Evolutionary conservation across 2,329 filamentous ascomycete genomes (phyloP), one percentile per base, ranked within the genome.

Genomic region (Lachnellula subtilissima): DNA sequence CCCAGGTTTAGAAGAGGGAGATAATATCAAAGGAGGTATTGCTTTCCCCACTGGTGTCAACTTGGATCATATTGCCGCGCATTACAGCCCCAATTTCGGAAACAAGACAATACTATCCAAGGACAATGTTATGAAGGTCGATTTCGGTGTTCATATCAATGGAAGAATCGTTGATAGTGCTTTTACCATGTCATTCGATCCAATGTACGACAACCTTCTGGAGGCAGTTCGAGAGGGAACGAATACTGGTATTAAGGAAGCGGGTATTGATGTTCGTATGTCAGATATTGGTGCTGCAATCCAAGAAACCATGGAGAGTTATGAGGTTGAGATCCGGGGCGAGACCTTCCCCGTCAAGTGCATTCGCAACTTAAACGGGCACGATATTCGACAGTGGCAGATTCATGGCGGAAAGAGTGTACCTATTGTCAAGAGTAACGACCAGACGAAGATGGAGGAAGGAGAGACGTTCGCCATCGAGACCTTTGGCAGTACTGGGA

Each of bases 361-460:
- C 1, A 78, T 84, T 50, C 74, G 78, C 35, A 78, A 77, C 64
- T 67, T 84, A 52, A 78, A 75, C 52, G 81, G 91, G 11, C 92
- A 97, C 76, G 93, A 89, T 64, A 97, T 97, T 68, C 80, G 89
- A 55, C 91, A 85, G 59, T 94, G 92, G 77, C 86, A 85, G 71
- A 97, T 97, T 66, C 92, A 97, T 74, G 91, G 92, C 56, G 88
- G 85, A 66, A 97, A 97, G 80, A 91, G 89, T 63, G 90, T 97
- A 52, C 93, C 92, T 0, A 96, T 97, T 67, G 91, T 97, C 61
- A 96, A 96, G 78, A 87, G 85, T 60, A 83, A 83, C 60, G 90
- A 96, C 68, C 85, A 87, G 71, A 95, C 91, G 52, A 96, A 96
- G 81, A 97, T 97, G 93, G 92, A 97, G 75, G 92, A 97, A 74